Evolutionary conservation across 352 stramenopile genomes (phyloP).

Genomic region (Pythium periplocum): DNA sequence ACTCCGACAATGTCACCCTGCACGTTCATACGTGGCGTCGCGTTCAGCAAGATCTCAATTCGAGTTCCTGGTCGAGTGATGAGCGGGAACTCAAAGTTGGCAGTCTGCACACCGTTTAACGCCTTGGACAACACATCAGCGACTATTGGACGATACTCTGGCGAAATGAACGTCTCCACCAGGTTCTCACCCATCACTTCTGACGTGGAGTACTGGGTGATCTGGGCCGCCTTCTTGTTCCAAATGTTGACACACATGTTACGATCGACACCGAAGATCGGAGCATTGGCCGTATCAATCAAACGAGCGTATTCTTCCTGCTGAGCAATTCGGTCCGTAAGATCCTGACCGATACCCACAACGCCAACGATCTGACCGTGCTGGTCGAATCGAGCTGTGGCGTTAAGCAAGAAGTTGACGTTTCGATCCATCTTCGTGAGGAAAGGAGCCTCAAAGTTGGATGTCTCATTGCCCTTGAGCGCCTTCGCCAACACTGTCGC

Average conservation of each 20-base stretch:
- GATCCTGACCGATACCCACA: constrained; percentile 62
- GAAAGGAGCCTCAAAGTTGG: constrained; percentile 72
- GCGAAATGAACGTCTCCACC: constrained; percentile 82
- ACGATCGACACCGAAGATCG: constrained; percentile 63
- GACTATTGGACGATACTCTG: constrained; percentile 61
- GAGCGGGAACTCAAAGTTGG: constrained; percentile 88
- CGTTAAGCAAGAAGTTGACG: constrained; percentile 74
- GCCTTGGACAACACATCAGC: constrained; percentile 70
- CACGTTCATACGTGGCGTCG: constrained; percentile 57
- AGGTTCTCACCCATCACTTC: constrained; percentile 85
- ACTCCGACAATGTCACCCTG: constrained; percentile 79
- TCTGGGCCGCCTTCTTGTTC: constrained; percentile 87
- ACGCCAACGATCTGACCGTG: constrained; percentile 59
- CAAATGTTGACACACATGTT: constrained; percentile 82
- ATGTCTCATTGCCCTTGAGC: constrained; percentile 37
- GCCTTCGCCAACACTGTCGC: constrained; percentile 42
- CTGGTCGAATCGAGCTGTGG: constrained; percentile 48
- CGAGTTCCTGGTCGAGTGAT: constrained; percentile 57
- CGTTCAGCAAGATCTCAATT: constrained; percentile 76
- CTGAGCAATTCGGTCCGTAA: constrained; percentile 50
- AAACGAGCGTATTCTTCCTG: constrained; percentile 50
- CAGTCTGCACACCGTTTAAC: constrained; percentile 65
- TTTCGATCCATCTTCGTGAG: constrained; percentile 60
- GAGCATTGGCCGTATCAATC: constrained; percentile 66
- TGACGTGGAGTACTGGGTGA: constrained; percentile 82